Conservation (phyloP, 164 flowering plant genomes). For the Vitis riparia region DNA sequence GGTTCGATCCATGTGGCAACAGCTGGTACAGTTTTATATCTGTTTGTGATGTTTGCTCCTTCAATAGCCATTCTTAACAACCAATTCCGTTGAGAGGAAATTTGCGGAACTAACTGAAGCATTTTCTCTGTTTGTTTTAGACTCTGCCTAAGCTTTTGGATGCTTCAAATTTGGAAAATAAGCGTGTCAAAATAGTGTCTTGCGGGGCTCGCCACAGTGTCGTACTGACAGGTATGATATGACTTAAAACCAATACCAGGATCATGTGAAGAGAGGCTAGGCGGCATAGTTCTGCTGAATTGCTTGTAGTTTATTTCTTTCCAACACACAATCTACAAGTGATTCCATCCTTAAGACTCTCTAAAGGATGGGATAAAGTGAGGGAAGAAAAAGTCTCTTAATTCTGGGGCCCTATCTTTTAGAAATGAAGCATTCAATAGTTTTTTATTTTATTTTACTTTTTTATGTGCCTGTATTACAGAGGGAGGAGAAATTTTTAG, state of each 20-base stretch:
- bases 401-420: too few relatives aligned
- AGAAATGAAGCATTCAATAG: background rate
- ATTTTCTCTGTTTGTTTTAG: conserved; percentile 30
- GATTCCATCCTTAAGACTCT: too few relatives aligned
- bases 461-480: conserved; percentile 13
- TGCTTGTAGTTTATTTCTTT: too few relatives aligned
- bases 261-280: too few relatives aligned
- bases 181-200: conserved; percentile 50
- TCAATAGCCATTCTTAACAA: background rate
- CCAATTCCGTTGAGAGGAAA: background rate
- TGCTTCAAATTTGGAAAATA: conserved; percentile 53
- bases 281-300: too few relatives aligned
- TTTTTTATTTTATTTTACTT: background rate
- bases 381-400: too few relatives aligned
- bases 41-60: background rate
- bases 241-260: background rate
- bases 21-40: too few relatives aligned
- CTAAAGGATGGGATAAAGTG: too few relatives aligned
- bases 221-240: conserved; percentile 50
- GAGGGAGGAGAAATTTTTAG: conserved; percentile 61
- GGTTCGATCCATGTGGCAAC: too few relatives aligned
- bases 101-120: background rate
- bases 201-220: conserved; percentile 84
- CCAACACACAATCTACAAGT: too few relatives aligned
- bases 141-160: conserved; percentile 63